phyloP scores from a whole-genome alignment of 345 rosid genomes.

The Euphorbia lathyris region DNA sequence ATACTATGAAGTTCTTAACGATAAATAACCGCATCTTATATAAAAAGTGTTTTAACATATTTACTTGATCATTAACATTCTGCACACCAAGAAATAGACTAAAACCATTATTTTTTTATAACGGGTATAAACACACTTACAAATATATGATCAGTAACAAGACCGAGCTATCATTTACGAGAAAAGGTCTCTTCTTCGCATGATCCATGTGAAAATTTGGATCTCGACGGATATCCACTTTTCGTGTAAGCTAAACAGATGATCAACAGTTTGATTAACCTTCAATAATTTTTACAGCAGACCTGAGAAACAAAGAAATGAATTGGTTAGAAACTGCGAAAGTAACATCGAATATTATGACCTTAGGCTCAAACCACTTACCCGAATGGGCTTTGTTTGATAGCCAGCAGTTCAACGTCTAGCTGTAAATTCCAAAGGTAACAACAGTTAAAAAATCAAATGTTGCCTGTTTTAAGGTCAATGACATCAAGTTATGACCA shows the following conservation, averaged over 20 bases:
- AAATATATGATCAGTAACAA: neutral
- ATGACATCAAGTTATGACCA: too few relatives aligned
- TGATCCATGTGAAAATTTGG: neutral
- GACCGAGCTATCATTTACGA: neutral
- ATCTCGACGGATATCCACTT: neutral
- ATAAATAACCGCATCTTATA: neutral
- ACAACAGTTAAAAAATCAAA: neutral
- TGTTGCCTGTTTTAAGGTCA: too few relatives aligned
- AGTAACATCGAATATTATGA: neutral
- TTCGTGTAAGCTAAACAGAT: neutral
- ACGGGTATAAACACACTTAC: slow-evolving; percentile 2
- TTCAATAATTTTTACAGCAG: slow-evolving; percentile 78
- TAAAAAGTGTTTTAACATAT: neutral
- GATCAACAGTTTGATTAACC: slow-evolving; percentile 38
- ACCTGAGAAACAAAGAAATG: slow-evolving; percentile 40
- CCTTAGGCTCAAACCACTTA: slow-evolving; percentile 25
- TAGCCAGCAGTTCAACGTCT: slow-evolving; percentile 79
- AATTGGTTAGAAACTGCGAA: neutral
- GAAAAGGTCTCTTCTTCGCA: neutral
- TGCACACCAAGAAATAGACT: neutral
- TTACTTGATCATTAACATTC: neutral
- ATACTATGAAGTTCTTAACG: neutral
- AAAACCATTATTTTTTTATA: neutral
- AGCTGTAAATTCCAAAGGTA: slow-evolving; percentile 43
- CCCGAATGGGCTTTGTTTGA: slow-evolving; percentile 94